phyloP scores from a whole-genome alignment of 1,139 yeast species.

The Blastobotrys proliferans region DNA sequence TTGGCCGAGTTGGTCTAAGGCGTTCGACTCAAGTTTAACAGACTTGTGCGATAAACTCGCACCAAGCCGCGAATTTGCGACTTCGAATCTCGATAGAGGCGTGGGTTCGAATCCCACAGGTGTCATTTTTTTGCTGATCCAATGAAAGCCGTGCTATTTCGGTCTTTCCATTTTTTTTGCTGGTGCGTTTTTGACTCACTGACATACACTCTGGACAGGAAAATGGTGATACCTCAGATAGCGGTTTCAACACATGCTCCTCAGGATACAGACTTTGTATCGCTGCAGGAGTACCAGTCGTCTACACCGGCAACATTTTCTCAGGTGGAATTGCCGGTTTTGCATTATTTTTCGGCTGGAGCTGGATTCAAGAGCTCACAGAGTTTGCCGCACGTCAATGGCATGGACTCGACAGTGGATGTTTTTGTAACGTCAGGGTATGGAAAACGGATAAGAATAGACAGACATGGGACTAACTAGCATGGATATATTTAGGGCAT shows the following conservation, averaged over 20 bases:
- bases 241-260: conserved; percentile 19
- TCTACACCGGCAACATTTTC: conserved; percentile 35
- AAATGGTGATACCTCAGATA: neutral
- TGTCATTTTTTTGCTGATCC: no score
- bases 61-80: no score
- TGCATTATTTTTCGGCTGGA: conserved; percentile 22
- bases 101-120: no score
- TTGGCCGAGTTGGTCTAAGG: no score
- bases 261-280: conserved; percentile 26
- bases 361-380: conserved; percentile 15
- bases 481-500: conserved; percentile 3
- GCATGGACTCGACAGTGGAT: conserved; percentile 13
- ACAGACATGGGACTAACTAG: neutral
- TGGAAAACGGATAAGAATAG: neutral
- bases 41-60: no score
- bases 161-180: no score
- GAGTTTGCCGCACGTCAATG: conserved; percentile 10
- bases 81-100: no score
- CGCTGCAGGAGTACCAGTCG: conserved; percentile 31
- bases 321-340: conserved; percentile 34
- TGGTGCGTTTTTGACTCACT: no score
- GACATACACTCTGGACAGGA: no score
- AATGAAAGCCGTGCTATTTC: no score
- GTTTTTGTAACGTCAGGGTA: conserved; percentile 24
- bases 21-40: no score